Conservation (phyloP, 371 early-diverging fungal genomes). For the Rhizopus stolonifer region DNA sequence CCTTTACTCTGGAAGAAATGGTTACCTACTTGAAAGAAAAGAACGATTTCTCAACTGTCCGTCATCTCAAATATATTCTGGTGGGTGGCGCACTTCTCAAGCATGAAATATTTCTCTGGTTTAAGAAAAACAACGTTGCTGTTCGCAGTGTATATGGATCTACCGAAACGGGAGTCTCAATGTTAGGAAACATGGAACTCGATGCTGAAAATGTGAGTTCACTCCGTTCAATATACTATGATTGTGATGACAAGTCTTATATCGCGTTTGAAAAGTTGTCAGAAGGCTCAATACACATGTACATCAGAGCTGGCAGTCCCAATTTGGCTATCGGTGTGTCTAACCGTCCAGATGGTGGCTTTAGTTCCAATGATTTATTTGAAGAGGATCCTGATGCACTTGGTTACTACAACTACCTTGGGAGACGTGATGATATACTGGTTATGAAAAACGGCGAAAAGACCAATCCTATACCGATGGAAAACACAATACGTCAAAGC, state of each 20-base stretch:
- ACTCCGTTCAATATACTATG: conserved; percentile 1
- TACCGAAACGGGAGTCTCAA: conserved; percentile 12
- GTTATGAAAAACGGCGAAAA: conserved; percentile 49
- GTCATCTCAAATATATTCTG: conserved; percentile 46
- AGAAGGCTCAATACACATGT: neutral
- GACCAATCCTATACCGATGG: conserved; percentile 46
- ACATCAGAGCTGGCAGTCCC: conserved; percentile 3
- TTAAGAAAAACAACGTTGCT: conserved; percentile 8
- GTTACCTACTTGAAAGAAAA: conserved; percentile 11
- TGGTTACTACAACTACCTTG: conserved; percentile 27
- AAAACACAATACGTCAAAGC: conserved; percentile 22
- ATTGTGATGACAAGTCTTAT: neutral
- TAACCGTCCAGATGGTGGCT: conserved; percentile 35
- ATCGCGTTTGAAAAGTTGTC: conserved; percentile 7
- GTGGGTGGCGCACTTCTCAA: conserved; percentile 81
- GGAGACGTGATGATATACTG: conserved; percentile 41
- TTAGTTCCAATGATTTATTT: conserved; percentile 38
- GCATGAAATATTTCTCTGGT: conserved; percentile 12
- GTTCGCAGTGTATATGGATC: conserved; percentile 16
- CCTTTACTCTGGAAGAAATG: conserved; percentile 19
- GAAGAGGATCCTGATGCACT: conserved; percentile 17
- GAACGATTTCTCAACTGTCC: conserved; percentile 9
- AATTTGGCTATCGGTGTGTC: conserved; percentile 20
- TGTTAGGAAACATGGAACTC: conserved; percentile 9
- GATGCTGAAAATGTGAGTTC: conserved; percentile 4